Conservation (phyloP, 768 basidiomycete species). For the Epithele typhae region DNA sequence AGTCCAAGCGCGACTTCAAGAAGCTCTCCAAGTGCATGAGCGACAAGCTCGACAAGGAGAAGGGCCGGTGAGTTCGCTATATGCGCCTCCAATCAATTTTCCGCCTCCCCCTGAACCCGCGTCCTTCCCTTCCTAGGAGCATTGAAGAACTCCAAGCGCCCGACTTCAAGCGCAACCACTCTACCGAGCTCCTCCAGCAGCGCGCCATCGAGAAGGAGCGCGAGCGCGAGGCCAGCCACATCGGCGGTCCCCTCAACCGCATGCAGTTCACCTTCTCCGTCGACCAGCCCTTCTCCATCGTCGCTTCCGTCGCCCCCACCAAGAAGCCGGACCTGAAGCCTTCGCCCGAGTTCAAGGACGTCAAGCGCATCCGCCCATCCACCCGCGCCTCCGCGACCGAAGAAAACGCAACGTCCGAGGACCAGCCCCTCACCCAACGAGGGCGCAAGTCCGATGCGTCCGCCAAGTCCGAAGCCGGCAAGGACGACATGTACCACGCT, state of each 20-base stretch:
- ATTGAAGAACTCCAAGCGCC: constrained; percentile 85
- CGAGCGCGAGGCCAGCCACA: constrained; percentile 56
- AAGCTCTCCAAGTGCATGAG: constrained; percentile 86
- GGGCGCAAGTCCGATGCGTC: constrained; percentile 24
- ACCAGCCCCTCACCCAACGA: constrained; percentile 34
- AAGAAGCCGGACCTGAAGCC: constrained; percentile 68
- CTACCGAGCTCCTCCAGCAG: constrained; percentile 74
- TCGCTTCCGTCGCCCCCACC: constrained; percentile 41
- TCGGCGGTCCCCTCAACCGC: constrained; percentile 72
- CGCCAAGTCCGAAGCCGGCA: constrained; percentile 14
- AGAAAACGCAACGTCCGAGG: constrained; percentile 25
- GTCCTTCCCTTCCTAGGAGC: constrained; percentile 42
- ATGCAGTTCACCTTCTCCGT: constrained; percentile 91
- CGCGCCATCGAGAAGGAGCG: constrained; percentile 82
- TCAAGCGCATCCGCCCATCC: constrained; percentile 35
- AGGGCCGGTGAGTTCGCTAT: constrained; percentile 63
- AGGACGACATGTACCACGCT: constrained; percentile 21
- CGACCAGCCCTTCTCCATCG: constrained; percentile 49
- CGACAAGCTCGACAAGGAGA: constrained; percentile 90
- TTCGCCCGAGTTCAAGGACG: constrained; percentile 59
- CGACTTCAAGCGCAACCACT: constrained; percentile 75
- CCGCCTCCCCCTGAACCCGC: not conserved
- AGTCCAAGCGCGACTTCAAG: constrained; percentile 85
- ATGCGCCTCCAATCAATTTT: constrained; percentile 1
- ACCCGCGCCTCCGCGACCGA: constrained; percentile 36